These are phyloP conservation scores for Cercophora sp. DNA, from an alignment of 495 filamentous ascomycete species.

Conservation along the genomic window DNA sequence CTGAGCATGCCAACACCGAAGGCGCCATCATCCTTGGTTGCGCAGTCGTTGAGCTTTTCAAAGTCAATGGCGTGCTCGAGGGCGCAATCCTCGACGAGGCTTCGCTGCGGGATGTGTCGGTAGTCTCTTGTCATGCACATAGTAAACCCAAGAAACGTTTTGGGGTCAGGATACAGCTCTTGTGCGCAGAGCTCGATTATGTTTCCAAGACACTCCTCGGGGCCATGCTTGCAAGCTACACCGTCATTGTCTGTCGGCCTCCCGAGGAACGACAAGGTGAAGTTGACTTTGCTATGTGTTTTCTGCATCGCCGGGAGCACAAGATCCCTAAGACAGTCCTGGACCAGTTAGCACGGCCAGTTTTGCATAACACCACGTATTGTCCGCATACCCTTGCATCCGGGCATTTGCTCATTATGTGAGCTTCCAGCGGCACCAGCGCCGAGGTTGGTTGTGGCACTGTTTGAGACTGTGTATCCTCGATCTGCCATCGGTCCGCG, in stretches of 20 bases:
- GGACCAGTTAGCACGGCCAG: neutral
- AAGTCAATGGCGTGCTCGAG: constrained; percentile 87
- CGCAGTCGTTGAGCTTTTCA: constrained; percentile 73
- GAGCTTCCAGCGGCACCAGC: constrained; percentile 75
- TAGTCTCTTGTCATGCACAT: constrained; percentile 80
- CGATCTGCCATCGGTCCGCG: neutral
- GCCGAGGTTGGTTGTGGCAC: neutral
- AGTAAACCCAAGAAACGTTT: constrained; percentile 83
- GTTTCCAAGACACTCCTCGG: constrained; percentile 83
- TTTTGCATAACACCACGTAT: neutral
- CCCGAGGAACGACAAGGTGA: constrained; percentile 86
- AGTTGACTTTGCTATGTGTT: constrained; percentile 79
- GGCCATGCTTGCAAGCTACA: constrained; percentile 81
- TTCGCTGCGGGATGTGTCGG: constrained; percentile 64
- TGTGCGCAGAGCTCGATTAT: constrained; percentile 90
- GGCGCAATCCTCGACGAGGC: constrained; percentile 77
- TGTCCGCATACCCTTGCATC: constrained; percentile 54
- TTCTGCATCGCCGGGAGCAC: constrained; percentile 84
- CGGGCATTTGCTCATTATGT: constrained; percentile 95
- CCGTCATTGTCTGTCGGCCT: constrained; percentile 58
- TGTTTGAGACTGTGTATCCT: neutral
- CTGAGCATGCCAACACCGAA: constrained; percentile 64
- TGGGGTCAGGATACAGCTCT: constrained; percentile 73
- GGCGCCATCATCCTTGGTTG: constrained; percentile 56
- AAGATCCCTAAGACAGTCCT: constrained; percentile 73